A percentile compares a stretch with the other conserved stretches of the same genome.
These are phyloP conservation scores for Salix dunnii DNA, from an alignment of 345 rosid species.

Conservation along the genomic window DNA sequence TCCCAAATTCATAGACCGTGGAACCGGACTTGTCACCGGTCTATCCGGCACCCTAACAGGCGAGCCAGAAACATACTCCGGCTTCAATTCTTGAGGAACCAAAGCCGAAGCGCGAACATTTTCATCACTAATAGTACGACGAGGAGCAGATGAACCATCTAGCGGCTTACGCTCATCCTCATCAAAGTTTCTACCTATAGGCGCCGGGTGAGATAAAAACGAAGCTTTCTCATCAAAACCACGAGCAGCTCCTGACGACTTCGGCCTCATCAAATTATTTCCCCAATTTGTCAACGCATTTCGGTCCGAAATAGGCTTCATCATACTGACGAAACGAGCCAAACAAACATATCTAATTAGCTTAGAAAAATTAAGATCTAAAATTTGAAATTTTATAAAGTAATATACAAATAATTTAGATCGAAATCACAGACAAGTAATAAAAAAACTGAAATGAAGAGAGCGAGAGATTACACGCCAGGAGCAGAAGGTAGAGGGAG, in stretches of 20 bases:
- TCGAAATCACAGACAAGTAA: not conserved
- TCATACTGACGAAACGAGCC: conserved; percentile 4
- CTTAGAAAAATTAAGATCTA: not conserved
- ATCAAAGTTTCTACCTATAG: conserved; percentile 29
- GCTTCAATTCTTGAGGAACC: not conserved
- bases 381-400: not conserved
- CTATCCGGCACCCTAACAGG: conserved; percentile 15
- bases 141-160: conserved; percentile 2
- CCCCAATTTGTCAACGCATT: conserved; percentile 9
- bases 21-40: conserved; percentile 8
- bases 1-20: not conserved
- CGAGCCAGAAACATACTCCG: conserved; percentile 4
- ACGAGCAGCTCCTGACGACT: conserved; percentile 17
- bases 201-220: conserved; percentile 17
- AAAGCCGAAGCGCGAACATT: not conserved
- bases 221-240: conserved; percentile 23
- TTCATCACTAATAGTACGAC: conserved; percentile 12
- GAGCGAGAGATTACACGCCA: conserved; percentile 13
- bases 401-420: not conserved
- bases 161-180: conserved; percentile 30
- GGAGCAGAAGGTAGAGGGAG: conserved; percentile 32
- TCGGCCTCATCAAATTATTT: conserved; percentile 17
- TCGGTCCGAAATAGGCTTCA: conserved; percentile 18
- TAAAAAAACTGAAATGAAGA: not conserved
- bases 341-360: not conserved